These are phyloP conservation scores for Lepidium sativum DNA, from an alignment of 345 rosid species.

Conservation along the genomic window DNA sequence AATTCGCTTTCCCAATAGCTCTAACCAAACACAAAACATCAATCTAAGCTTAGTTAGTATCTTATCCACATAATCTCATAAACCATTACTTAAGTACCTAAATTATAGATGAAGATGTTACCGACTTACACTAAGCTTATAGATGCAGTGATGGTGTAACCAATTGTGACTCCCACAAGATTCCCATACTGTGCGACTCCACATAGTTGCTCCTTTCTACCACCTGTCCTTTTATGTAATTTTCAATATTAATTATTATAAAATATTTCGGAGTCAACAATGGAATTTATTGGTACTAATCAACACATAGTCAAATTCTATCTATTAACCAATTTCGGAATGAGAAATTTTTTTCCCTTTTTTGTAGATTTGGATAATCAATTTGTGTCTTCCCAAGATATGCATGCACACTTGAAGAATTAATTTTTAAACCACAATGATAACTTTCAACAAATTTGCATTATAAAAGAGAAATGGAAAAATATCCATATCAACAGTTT, in stretches of 20 bases:
- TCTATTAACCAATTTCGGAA: background rate
- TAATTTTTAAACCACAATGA: background rate
- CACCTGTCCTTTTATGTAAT: conserved; percentile 32
- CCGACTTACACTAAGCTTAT: conserved; percentile 66
- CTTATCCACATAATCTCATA: background rate
- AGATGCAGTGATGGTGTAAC: conserved; percentile 90
- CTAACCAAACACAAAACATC: conserved; percentile 29
- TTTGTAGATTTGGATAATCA: background rate
- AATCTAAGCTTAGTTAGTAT: background rate
- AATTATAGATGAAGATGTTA: no score
- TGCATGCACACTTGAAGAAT: background rate
- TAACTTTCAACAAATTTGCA: background rate
- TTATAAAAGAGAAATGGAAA: no score
- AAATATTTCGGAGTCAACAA: background rate
- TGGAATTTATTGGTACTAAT: conserved; percentile 5
- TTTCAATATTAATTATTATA: background rate
- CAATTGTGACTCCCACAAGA: conserved; percentile 56
- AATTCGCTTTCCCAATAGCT: conserved; percentile 62
- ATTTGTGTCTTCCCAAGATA: conserved; percentile 1
- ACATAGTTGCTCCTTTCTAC: conserved; percentile 49
- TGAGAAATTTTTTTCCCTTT: background rate
- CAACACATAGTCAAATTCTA: background rate
- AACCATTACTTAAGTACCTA: background rate
- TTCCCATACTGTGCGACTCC: conserved; percentile 74
- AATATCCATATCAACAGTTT: no score